phyloP scores from a whole-genome alignment of 306 rosid genomes.

The Medicago arabica region DNA sequence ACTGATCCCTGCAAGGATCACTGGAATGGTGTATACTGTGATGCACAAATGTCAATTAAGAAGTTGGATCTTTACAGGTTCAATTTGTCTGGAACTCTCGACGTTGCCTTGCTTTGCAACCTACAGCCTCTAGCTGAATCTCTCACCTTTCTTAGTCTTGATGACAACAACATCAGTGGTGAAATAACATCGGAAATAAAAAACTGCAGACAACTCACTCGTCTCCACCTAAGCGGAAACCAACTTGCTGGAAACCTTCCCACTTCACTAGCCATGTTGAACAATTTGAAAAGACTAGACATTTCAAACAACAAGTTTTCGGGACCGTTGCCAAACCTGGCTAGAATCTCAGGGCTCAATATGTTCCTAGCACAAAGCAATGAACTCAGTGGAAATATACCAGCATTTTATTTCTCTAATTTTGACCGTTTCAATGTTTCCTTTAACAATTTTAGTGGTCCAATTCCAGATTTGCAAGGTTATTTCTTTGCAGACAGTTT shows the following conservation, averaged over 20 bases:
- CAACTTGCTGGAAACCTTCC: constrained; percentile 66
- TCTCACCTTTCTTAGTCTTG: constrained; percentile 57
- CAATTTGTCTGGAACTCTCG: constrained; percentile 61
- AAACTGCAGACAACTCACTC: constrained; percentile 65
- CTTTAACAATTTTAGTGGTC: constrained; percentile 60
- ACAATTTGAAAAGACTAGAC: constrained; percentile 60
- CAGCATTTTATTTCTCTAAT: constrained; percentile 62
- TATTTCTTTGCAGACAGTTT: constrained; percentile 55
- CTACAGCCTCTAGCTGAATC: constrained; percentile 54
- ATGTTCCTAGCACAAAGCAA: constrained; percentile 70
- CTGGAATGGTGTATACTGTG: constrained; percentile 69
- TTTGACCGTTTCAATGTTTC: constrained; percentile 62
- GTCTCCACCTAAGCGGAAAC: constrained; percentile 54
- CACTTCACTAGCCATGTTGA: constrained; percentile 55
- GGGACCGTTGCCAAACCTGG: constrained; percentile 63
- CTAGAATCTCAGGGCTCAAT: constrained; percentile 68
- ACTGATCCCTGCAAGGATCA: constrained; percentile 71
- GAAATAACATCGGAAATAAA: constrained; percentile 50
- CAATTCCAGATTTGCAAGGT: constrained; percentile 51
- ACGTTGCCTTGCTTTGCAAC: constrained; percentile 59
- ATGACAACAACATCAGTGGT: constrained; percentile 59
- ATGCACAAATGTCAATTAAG: constrained; percentile 43
- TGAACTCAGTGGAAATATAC: constrained; percentile 58
- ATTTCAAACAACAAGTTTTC: constrained; percentile 61
- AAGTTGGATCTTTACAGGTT: constrained; percentile 47